Evolutionary conservation across 768 basidiomycete genomes (phyloP), one percentile per base, ranked within the genome.

Genomic region (Boletales sp.): DNA sequence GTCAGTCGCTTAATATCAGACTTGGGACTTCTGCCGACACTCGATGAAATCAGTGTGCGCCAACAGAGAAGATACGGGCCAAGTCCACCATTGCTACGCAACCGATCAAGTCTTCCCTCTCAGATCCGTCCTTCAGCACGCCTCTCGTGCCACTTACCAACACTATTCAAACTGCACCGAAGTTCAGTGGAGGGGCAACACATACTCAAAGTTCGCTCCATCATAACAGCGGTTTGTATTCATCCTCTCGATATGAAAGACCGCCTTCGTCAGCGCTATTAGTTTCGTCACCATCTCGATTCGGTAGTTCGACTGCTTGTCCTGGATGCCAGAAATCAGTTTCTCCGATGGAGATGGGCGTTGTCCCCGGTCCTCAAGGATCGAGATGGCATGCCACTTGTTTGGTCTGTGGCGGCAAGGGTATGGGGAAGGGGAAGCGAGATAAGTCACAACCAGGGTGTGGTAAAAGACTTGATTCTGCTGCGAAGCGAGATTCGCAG

Each of bases 281-380:
- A 15, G 39, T 47, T 40, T 51, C 56, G 13, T 49, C 62, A 6
- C 44, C 57, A 11, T 67, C 69, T 41, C 68, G 68, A 18, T 69
- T 71, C 21, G 69, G 69, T 27, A 64, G 66, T 48, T 72, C 70
- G 7, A 75, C 78, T 50, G n/a, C 60, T 24, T 93, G 90, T 58
- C 88, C 89, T 10, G 89, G 87, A 21, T 93, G 90, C 65, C 74
- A 73, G 45, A 82, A 79, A 57, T 62, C 79, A 0, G 90, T 92
- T 12, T 87, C 87, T 14, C 80, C 80, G 2, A 91, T 93, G 89
- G 90, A 92, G 60, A 75, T 80, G 50, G 90, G 90, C 9, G 89
- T 92, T 29, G 86, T 93, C 35, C 84, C 88, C 24, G 90, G 90
- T 5, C 90, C 90, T 19, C 84, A 87, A 52, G 86, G 86, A 32